phyloP scores from a whole-genome alignment of 352 stramenopile genomes.

The Phytophthora pinifolia region DNA sequence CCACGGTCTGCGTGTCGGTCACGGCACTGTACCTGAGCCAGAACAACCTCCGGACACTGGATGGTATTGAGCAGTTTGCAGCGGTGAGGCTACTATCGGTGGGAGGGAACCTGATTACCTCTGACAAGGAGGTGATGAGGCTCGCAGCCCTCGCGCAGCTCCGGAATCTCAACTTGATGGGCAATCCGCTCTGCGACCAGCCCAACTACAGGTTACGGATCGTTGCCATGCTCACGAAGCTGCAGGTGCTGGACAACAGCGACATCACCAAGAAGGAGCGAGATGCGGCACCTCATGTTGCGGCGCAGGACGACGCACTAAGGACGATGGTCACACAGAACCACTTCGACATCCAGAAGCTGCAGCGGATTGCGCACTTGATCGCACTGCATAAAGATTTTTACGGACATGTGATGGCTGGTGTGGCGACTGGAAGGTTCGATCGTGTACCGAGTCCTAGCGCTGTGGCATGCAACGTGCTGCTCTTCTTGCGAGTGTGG shows the following conservation, averaged over 20 bases:
- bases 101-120: slow-evolving; percentile 53
- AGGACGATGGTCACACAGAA: slow-evolving; percentile 56
- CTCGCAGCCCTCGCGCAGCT: slow-evolving; percentile 44
- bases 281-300: slow-evolving; percentile 45
- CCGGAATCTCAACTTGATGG: slow-evolving; percentile 65
- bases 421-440: slow-evolving; percentile 41
- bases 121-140: slow-evolving; percentile 43
- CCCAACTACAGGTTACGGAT: slow-evolving; percentile 73
- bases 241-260: slow-evolving; percentile 60
- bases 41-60: slow-evolving; percentile 57
- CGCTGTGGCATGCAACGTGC: slow-evolving; percentile 39
- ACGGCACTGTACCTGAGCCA: slow-evolving; percentile 80
- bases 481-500: slow-evolving; percentile 52
- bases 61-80: slow-evolving; percentile 65
- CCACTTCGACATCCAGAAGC: slow-evolving; percentile 72
- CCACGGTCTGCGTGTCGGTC: slow-evolving; percentile 43
- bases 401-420: slow-evolving; percentile 45
- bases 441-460: slow-evolving; percentile 56
- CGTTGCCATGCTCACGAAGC: slow-evolving; percentile 40
- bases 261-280: slow-evolving; percentile 67
- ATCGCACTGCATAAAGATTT: slow-evolving; percentile 63
- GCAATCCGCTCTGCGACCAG: slow-evolving; percentile 72
- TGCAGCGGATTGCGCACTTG: slow-evolving; percentile 51
- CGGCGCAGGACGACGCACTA: slow-evolving; percentile 54
- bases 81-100: slow-evolving; percentile 62